Percentiles rank a stretch among this genome's conserved stretches.
These are phyloP conservation scores for Aegilops speltoides DNA, from an alignment of 176 grass and related monocot species.

Conservation along the genomic window DNA sequence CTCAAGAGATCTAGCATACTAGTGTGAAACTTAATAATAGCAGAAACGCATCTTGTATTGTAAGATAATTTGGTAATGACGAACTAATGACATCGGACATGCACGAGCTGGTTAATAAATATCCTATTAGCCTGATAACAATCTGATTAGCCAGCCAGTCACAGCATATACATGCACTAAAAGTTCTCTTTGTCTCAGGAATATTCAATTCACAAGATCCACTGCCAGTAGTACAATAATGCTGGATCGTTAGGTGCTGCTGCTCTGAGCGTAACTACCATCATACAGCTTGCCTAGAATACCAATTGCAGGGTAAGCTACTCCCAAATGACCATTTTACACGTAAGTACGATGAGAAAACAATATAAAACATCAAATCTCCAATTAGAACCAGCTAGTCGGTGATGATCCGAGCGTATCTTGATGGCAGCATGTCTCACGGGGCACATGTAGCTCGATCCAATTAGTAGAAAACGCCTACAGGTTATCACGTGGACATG, in stretches of 20 bases:
- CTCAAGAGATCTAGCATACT: conserved; percentile 24
- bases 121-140: conserved; percentile 14
- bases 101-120: conserved; percentile 16
- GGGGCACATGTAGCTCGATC: conserved; percentile 55
- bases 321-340: conserved; percentile 29
- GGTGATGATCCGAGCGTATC: conserved; percentile 45
- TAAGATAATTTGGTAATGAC: conserved; percentile 24
- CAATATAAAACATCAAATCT: conserved; percentile 24
- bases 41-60: conserved; percentile 13
- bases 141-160: conserved; percentile 46
- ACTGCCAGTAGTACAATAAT: conserved; percentile 47
- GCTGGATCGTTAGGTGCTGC: conserved; percentile 30
- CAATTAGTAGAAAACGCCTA: conserved; percentile 35
- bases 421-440: conserved; percentile 55
- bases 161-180: conserved; percentile 26
- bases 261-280: conserved; percentile 26
- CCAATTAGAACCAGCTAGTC: conserved; percentile 39
- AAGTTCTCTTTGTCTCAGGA: conserved; percentile 43
- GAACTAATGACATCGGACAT: conserved; percentile 29
- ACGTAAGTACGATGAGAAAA: conserved; percentile 42
- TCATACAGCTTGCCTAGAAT: conserved; percentile 34
- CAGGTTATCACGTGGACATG: conserved; percentile 45
- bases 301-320: conserved; percentile 28
- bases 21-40: conserved; percentile 13
- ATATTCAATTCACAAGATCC: conserved; percentile 46